Evolutionary conservation across 768 basidiomycete species (phyloP), one percentile per base, ranked within the genome.

Genomic region (Tricholoma saponaceum): DNA sequence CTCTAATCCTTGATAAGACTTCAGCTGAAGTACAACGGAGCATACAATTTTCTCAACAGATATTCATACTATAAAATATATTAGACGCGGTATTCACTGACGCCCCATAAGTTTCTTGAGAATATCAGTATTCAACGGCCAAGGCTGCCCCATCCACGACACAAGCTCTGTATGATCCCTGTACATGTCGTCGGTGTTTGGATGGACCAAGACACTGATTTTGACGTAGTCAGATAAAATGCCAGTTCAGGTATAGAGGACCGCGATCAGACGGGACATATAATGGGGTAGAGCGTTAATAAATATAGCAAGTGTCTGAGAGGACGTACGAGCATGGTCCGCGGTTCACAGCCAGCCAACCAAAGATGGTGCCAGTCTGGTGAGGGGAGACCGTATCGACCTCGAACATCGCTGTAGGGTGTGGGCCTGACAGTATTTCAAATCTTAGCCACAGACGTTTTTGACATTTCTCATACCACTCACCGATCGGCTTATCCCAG

Each of bases 371-470:
- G 0, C 88, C 87, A 0, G 84, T 87, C 64, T 89, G 82, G 62
- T 83, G 84, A 9, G 87, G 87, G 30, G 62, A 82, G 68, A 84
- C 83, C 1, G 81, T 83, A 65, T 89, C 83, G 58, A 88, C 79
- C 66, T 89, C 81, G 64, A 89, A 89, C 86, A 88, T 88, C 6
- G 84, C 79, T 8, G 80, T 82, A 0, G 87, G 83, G 61, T 89
- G 88, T 0, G 86, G 88, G 1, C 84, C 83, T 80, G 58, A 46
- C 43, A 44, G 25, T 14, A 46, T 55, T 28, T 18, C 18, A 23
- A 52, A 23, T 25, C 5, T 47, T 49, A 9, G 22, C 41, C 54
- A 18, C 52, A 26, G 16, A 28, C 28, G 7, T 51, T n/a, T 26
- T 22, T 28, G 23, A n/a, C 54, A 13, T 20, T 5, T 23, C 18